A percentile compares a stretch with the other conserved stretches of the same genome.
Evolutionary conservation across 352 stramenopile species (phyloP).

Genomic region (Globisporangium uncinulatum): DNA sequence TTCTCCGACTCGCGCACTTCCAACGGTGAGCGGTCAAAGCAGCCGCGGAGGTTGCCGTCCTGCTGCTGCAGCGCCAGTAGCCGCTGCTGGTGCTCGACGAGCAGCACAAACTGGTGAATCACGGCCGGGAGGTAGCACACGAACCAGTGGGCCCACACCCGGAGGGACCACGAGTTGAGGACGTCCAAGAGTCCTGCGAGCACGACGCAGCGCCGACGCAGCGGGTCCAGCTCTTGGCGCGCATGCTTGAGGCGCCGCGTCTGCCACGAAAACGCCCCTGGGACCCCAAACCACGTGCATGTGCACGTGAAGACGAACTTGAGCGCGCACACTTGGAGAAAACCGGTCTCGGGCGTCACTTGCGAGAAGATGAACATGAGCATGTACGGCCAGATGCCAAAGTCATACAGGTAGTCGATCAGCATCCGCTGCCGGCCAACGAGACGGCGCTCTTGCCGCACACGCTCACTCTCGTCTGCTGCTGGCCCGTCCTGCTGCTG

Average conservation of each 20-base stretch:
- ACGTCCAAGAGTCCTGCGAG: conserved; percentile 50
- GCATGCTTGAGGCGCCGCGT: conserved; percentile 46
- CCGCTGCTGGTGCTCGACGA: conserved; percentile 10
- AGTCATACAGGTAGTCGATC: conserved; percentile 65
- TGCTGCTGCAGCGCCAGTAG: background rate
- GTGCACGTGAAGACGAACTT: conserved; percentile 71
- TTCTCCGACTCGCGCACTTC: conserved; percentile 62
- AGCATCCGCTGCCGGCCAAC: conserved; percentile 14
- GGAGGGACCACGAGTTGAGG: conserved; percentile 50
- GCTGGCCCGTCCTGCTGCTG: background rate
- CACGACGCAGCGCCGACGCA: conserved; percentile 48
- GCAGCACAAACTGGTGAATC: conserved; percentile 11
- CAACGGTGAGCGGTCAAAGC: conserved; percentile 32
- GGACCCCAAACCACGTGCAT: conserved; percentile 63
- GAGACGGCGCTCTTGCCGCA: background rate
- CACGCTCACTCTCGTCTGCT: conserved; percentile 4
- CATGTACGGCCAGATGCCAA: conserved; percentile 70
- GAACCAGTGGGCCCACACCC: conserved; percentile 51
- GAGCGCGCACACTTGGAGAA: conserved; percentile 42
- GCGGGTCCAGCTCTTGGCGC: conserved; percentile 31
- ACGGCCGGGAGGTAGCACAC: conserved; percentile 40
- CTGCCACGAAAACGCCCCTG: conserved; percentile 46
- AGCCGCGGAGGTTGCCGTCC: conserved; percentile 6
- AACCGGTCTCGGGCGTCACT: conserved; percentile 25
- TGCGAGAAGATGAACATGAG: conserved; percentile 49